These are phyloP conservation scores for Saccharomycopsis hybrid DNA, from an alignment of 1,139 yeast genomes.

Conservation along the genomic window DNA sequence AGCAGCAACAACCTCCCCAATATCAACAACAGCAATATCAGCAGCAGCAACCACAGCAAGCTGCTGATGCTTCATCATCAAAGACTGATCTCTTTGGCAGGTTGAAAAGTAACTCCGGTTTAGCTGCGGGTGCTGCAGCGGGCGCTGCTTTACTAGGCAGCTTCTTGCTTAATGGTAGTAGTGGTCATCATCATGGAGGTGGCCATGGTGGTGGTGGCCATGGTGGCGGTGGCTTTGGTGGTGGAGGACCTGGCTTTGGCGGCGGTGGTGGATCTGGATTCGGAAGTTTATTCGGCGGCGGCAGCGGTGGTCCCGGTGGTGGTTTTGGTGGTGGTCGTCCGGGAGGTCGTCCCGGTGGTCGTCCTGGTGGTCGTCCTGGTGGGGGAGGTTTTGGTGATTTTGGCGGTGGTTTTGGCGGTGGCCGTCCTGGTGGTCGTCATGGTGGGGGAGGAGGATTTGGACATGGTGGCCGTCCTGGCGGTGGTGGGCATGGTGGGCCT, in stretches of 20 bases:
- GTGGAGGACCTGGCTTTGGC: not conserved
- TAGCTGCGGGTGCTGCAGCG: not conserved
- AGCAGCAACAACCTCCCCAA: too few species aligned
- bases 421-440: constrained; percentile 17
- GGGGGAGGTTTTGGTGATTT: not conserved
- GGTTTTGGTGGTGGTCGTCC: not conserved
- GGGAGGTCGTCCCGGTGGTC: constrained; percentile 3
- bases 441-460: too few species aligned
- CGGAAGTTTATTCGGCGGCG: not conserved
- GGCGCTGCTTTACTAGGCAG: not conserved
- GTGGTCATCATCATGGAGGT: not conserved
- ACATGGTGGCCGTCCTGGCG: too few species aligned
- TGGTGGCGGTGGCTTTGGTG: not conserved
- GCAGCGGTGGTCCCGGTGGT: constrained; percentile 2
- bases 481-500: too few species aligned
- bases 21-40: too few species aligned
- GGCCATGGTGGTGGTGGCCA: not conserved
- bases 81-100: too few species aligned
- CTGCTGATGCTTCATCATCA: too few species aligned
- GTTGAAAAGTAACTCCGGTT: not conserved
- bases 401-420: not conserved
- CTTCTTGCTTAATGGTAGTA: not conserved
- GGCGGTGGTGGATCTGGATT: not conserved
- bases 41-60: too few species aligned
- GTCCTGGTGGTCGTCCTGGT: constrained; percentile 1